Conservation (phyloP, 202 grass and related monocot genomes). For the Panicum hallii region DNA sequence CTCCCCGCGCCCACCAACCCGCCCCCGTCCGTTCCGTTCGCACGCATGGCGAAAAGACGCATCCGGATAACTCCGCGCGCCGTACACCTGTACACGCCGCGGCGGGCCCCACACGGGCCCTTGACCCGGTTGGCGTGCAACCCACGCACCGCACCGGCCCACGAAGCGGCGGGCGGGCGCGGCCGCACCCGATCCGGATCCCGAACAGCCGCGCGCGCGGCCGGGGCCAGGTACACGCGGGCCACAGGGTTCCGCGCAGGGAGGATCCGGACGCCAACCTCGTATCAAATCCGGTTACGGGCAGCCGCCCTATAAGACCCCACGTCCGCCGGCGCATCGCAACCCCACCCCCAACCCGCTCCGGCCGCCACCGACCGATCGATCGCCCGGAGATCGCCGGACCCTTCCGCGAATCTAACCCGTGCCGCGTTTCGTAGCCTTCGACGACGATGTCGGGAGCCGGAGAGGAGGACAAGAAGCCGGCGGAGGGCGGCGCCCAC, state of each 20-base stretch:
- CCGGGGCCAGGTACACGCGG: background rate
- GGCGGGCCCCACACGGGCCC: background rate
- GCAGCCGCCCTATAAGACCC: constrained; percentile 44
- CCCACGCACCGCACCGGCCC: constrained; percentile 42
- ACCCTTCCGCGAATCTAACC: background rate
- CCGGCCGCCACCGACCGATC: background rate
- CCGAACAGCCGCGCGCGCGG: background rate
- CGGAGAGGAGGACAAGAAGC: constrained; percentile 85
- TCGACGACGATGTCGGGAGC: constrained; percentile 61
- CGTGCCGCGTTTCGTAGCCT: background rate
- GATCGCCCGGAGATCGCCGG: background rate
- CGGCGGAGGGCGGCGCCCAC: constrained; percentile 64
- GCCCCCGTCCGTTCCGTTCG: background rate
- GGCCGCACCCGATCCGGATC: constrained; percentile 36
- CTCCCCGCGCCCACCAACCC: background rate
- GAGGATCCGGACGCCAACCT: constrained; percentile 44
- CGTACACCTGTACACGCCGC: constrained; percentile 2
- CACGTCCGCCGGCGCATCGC: constrained; percentile 13
- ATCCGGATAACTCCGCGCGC: background rate
- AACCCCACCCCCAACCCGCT: background rate
- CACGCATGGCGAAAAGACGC: background rate
- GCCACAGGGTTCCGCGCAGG: constrained; percentile 10
- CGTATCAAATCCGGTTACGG: constrained; percentile 38
- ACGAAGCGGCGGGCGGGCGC: background rate
- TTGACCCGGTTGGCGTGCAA: constrained; percentile 51